These are phyloP conservation scores for Verruconis gallopava DNA, from an alignment of 2,329 filamentous ascomycete species.

Conservation along the genomic window DNA sequence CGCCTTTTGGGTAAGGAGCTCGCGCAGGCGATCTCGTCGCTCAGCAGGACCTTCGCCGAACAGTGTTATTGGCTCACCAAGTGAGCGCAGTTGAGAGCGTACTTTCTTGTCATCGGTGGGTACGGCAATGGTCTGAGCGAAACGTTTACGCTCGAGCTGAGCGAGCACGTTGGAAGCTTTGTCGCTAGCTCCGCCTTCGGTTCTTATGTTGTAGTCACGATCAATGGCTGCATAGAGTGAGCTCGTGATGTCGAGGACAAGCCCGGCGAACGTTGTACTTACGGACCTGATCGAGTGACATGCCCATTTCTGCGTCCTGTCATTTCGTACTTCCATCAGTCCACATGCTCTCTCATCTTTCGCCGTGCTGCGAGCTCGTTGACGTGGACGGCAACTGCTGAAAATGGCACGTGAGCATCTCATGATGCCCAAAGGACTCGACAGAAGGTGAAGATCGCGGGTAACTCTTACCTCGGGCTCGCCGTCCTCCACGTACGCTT, in stretches of 20 bases:
- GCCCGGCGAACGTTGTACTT: slow-evolving; percentile 15
- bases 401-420: neutral
- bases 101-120: slow-evolving; percentile 89
- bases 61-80: slow-evolving; percentile 86
- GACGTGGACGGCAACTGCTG: slow-evolving; percentile 5
- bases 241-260: slow-evolving; percentile 15
- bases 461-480: slow-evolving; percentile 46
- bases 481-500: slow-evolving; percentile 87
- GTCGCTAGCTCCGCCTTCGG: slow-evolving; percentile 56
- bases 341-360: slow-evolving; percentile 8
- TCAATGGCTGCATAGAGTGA: slow-evolving; percentile 44
- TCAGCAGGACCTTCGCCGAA: slow-evolving; percentile 86
- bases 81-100: slow-evolving; percentile 63
- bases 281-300: slow-evolving; percentile 14
- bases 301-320: slow-evolving; percentile 10
- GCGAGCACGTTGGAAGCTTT: slow-evolving; percentile 74
- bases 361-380: neutral
- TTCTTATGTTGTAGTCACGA: slow-evolving; percentile 71
- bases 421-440: slow-evolving; percentile 3
- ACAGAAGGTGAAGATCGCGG: slow-evolving; percentile 18
- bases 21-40: slow-evolving; percentile 72
- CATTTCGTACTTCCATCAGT: slow-evolving; percentile 20
- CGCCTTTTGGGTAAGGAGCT: slow-evolving; percentile 60
- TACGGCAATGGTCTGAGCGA: slow-evolving; percentile 78
- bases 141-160: slow-evolving; percentile 83